Evolutionary conservation across 345 rosid genomes (phyloP).

Genomic region (Euphorbia lathyris): DNA sequence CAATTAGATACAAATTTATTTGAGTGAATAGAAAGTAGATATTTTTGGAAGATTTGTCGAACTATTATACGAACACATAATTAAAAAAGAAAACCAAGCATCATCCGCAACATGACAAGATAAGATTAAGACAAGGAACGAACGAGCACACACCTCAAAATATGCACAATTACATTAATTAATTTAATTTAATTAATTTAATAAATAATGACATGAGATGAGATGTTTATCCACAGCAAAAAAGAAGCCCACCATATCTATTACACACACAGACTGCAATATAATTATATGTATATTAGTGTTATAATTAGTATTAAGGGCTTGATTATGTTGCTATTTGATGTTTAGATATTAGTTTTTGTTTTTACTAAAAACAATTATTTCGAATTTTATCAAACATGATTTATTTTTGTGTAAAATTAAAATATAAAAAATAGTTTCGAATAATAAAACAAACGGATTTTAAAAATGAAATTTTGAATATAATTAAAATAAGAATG

Average conservation of each 20-base stretch:
- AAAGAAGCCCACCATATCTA: not conserved
- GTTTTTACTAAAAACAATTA: too few relatives aligned
- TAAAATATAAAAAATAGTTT: too few relatives aligned
- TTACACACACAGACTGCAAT: not conserved
- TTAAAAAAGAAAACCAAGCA: not conserved
- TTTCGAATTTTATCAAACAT: too few relatives aligned
- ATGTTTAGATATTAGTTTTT: too few relatives aligned
- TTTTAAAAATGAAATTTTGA: too few relatives aligned
- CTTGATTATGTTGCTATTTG: too few relatives aligned
- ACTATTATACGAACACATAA: not conserved
- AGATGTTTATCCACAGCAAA: constrained; percentile 13
- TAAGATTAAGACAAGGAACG: not conserved
- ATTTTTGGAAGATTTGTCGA: not conserved
- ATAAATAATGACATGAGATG: not conserved
- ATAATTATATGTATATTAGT: not conserved
- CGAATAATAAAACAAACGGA: too few relatives aligned
- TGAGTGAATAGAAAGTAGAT: not conserved
- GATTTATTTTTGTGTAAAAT: too few relatives aligned
- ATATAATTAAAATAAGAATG: too few relatives aligned
- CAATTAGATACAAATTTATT: not conserved
- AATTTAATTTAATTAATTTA: not conserved
- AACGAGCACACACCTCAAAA: not conserved
- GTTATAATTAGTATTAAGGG: too few relatives aligned
- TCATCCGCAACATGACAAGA: not conserved
- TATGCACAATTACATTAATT: not conserved